Evolutionary conservation across 75 land plant species (phyloP), one percentile per base, ranked within the genome.

Genomic region (Selaginella moellendorffii): DNA sequence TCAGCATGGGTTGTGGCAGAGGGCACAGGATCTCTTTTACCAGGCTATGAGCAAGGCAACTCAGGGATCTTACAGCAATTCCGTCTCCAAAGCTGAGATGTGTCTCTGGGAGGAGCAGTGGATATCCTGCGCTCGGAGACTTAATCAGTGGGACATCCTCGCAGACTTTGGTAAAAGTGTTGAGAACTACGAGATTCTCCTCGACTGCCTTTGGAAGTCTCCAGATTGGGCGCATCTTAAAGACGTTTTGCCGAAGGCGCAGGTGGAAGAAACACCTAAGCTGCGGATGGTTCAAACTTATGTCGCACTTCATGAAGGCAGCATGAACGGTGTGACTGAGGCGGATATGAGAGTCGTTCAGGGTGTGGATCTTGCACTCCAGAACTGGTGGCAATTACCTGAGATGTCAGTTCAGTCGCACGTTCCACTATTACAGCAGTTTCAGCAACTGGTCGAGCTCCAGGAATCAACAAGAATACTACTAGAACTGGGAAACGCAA

Each of bases 21-120:
- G 74, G 31, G 99, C 99, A 66, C 99, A 95, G 67, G 86, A 81
- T 69, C 82, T 90, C 58, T 95, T 95, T 64, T 86, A 84, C 64
- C 91, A 90, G 63, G 91, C 97, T 30, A 90, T 95, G 92, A 78
- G 79, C 60, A 95, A 95, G 74, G 97, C 99, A 56, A 95, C 86
- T 61, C 96, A 63, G 63, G 71, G 59, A 5, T 36, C 46, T 14
- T 95, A 90, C 67, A 93, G 80, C 67, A 84, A 79, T 70, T 73
- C 78, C 30, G 83, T 90, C 26, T 85, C 99, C 1, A 95, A 95
- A 63, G 88, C 99, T 59, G 99, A 95, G 70, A 90, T 95, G 97
- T 95, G 97, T 74, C 83, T 95, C 31, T 95, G 99, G 99, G 99
- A 95, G 68, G 99, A 95, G 52, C 99, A 95, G 61, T 95, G 97